Percentiles rank a stretch among this genome's conserved stretches.
phyloP scores from a whole-genome alignment of 1,284 basidiomycete genomes.

The Sanghuangporus weigelae region DNA sequence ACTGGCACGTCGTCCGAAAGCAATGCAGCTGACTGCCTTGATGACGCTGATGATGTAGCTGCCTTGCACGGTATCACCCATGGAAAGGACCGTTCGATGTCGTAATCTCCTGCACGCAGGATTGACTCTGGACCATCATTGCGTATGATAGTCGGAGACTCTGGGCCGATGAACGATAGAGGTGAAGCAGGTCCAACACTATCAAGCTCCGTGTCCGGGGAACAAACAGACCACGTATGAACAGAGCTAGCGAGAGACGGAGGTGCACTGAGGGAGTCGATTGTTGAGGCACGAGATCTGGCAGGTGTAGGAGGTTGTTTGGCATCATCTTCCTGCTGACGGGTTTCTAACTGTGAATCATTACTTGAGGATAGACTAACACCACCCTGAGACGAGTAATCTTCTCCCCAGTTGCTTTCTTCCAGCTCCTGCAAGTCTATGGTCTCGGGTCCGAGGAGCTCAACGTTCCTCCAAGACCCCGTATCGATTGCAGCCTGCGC shows the following conservation, averaged over 20 bases:
- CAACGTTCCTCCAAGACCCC: conserved; percentile 41
- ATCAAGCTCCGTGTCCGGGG: conserved; percentile 14
- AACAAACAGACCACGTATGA: conserved; percentile 4
- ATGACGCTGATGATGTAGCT: conserved; percentile 28
- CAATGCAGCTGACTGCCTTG: conserved; percentile 18
- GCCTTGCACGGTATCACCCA: conserved; percentile 21
- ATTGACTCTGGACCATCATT: background rate
- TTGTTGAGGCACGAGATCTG: background rate
- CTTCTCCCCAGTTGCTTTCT: conserved; percentile 19
- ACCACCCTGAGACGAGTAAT: background rate
- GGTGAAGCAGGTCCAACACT: conserved; percentile 14
- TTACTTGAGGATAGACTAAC: background rate
- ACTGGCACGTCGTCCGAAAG: conserved; percentile 17
- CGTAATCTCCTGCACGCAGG: background rate
- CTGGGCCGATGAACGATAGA: background rate
- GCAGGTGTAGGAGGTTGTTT: background rate
- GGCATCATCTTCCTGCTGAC: background rate
- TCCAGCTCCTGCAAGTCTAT: conserved; percentile 42
- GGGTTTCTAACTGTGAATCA: background rate
- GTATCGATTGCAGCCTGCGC: background rate
- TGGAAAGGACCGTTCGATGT: conserved; percentile 3
- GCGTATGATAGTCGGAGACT: background rate
- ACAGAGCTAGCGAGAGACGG: conserved; percentile 5
- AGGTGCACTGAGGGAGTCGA: background rate
- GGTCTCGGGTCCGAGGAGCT: conserved; percentile 44